A percentile compares a stretch with the other conserved stretches of the same genome.
Evolutionary conservation across 2,329 filamentous ascomycete genomes (phyloP).

Genomic region (Aspergillus sp.): DNA sequence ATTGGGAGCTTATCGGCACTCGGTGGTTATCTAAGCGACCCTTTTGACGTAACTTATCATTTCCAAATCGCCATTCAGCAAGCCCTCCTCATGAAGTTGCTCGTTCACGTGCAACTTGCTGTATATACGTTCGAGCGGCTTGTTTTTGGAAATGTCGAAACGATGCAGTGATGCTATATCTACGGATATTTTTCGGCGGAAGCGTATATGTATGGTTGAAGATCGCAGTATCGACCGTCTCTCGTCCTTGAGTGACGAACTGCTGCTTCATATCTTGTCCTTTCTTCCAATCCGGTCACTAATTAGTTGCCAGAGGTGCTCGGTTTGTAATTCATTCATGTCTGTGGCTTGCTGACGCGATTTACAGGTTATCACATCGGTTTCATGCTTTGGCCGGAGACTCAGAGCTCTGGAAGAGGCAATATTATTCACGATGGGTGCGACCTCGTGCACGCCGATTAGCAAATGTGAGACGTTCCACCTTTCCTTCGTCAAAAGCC

Average conservation of each 20-base stretch:
- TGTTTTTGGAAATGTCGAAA: constrained; percentile 25
- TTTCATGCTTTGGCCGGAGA: constrained; percentile 71
- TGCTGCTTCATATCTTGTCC: constrained; percentile 78
- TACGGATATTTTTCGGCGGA: constrained; percentile 27
- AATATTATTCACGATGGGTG: constrained; percentile 86
- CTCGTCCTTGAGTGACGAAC: constrained; percentile 76
- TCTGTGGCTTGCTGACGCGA: constrained; percentile 1
- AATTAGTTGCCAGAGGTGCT: constrained; percentile 57
- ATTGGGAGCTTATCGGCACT: too few relatives aligned
- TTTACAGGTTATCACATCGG: constrained; percentile 55
- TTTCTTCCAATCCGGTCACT: constrained; percentile 68
- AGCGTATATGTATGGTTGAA: constrained; percentile 37
- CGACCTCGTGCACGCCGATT: constrained; percentile 72
- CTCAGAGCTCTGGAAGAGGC: constrained; percentile 82
- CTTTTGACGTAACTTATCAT: too few relatives aligned
- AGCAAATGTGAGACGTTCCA: constrained; percentile 56
- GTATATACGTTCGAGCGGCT: not conserved
- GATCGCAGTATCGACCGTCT: constrained; percentile 52
- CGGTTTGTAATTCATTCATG: not conserved
- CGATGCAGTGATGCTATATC: constrained; percentile 17
- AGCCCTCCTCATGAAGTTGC: not conserved
- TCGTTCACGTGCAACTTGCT: too few relatives aligned
- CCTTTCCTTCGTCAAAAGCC: constrained; percentile 31
- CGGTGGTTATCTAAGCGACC: too few relatives aligned
- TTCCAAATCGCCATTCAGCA: too few relatives aligned